phyloP scores from a whole-genome alignment of 805 yeast genomes.

The Vanderwaltozyma verrucispora region DNA sequence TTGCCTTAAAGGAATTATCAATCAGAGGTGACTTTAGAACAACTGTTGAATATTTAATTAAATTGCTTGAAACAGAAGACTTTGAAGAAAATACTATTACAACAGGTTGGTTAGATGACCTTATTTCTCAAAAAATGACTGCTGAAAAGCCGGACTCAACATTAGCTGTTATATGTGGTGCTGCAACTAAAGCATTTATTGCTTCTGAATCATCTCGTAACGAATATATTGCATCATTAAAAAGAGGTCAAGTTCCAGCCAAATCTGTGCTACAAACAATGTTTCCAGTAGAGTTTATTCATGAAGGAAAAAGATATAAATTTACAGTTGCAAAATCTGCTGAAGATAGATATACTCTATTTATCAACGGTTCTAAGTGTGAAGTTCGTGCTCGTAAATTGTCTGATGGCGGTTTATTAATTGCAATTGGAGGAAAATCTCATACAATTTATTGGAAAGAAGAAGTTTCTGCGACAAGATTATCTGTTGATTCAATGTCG shows the following conservation, averaged over 20 bases:
- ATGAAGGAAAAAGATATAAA: conserved; percentile 86
- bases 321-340: conserved; percentile 95
- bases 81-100: conserved; percentile 95
- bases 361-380: conserved; percentile 86
- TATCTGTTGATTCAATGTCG: conserved; percentile 92
- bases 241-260: conserved; percentile 91
- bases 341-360: conserved; percentile 71
- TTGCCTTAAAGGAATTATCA: conserved; percentile 90
- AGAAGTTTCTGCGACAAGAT: conserved; percentile 89
- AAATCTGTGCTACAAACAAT: conserved; percentile 74
- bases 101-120: conserved; percentile 98
- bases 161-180: conserved; percentile 93
- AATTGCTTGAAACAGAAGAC: conserved; percentile 90
- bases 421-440: conserved; percentile 83
- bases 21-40: conserved; percentile 98
- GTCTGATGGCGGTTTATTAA: conserved; percentile 88
- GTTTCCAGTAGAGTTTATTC: conserved; percentile 89
- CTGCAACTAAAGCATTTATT: conserved; percentile 88
- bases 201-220: conserved; percentile 59
- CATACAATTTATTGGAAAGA: conserved; percentile 97
- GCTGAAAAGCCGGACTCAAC: conserved; percentile 94
- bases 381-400: conserved; percentile 81
- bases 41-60: conserved; percentile 93
- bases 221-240: conserved; percentile 67
- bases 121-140: conserved; percentile 85